phyloP scores from a whole-genome alignment of 352 stramenopile genomes.

The Globisporangium rhizosaccharum region DNA sequence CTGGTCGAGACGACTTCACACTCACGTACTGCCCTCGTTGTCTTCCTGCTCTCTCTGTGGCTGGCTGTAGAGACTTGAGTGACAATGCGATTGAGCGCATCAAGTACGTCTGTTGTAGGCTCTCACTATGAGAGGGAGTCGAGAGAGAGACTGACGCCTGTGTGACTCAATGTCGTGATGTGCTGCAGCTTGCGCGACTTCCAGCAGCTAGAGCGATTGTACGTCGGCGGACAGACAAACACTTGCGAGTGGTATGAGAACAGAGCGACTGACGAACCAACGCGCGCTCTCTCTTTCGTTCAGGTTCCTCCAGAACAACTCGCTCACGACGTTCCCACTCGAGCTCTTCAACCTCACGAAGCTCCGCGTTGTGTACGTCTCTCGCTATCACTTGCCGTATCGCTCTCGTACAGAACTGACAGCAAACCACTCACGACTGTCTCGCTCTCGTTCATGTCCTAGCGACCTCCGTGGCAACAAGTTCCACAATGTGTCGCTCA shows the following conservation, averaged over 20 bases:
- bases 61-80: conserved; percentile 8
- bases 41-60: background rate
- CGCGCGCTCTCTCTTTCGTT: background rate
- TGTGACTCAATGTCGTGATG: background rate
- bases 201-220: conserved; percentile 14
- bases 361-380: conserved; percentile 13
- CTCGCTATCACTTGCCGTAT: background rate
- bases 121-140: background rate
- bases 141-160: background rate
- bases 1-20: too few species aligned
- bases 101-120: background rate
- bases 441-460: background rate
- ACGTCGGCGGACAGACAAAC: background rate
- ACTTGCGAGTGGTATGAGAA: too few species aligned
- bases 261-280: too few species aligned
- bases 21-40: background rate
- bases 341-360: conserved; percentile 14
- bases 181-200: conserved; percentile 5
- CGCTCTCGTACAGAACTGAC: background rate
- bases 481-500: conserved; percentile 6
- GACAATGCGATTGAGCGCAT: conserved; percentile 11
- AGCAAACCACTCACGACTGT: background rate
- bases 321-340: conserved; percentile 11
- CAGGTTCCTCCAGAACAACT: conserved; percentile 20
- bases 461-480: conserved; percentile 21